Evolutionary conservation across 768 basidiomycete species (phyloP).

Genomic region (Tephrocybe rancida): DNA sequence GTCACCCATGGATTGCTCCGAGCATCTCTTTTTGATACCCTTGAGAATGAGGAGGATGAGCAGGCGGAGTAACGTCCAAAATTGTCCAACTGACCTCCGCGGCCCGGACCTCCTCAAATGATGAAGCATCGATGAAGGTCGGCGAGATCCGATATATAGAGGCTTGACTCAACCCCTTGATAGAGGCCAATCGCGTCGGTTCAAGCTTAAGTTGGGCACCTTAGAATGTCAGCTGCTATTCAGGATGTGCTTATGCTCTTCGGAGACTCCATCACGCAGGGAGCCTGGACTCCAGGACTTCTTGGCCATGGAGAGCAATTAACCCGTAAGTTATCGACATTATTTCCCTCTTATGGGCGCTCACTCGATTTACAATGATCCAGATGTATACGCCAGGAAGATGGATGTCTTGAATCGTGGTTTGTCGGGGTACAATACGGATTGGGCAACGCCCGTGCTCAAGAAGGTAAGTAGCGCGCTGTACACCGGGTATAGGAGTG

Average conservation of each 20-base stretch:
- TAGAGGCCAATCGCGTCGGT: constrained; percentile 16
- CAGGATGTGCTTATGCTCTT: constrained; percentile 75
- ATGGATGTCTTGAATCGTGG: constrained; percentile 90
- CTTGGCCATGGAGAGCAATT: constrained; percentile 72
- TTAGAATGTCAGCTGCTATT: constrained; percentile 53
- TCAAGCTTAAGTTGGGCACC: constrained; percentile 12
- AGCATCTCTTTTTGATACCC: too few species aligned
- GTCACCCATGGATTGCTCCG: too few species aligned
- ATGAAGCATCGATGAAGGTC: neutral
- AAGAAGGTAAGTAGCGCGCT: constrained; percentile 55
- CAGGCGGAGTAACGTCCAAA: too few species aligned
- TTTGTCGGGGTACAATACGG: constrained; percentile 81
- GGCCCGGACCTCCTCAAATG: too few species aligned
- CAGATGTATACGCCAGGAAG: constrained; percentile 79
- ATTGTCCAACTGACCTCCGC: too few species aligned
- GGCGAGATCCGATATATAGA: neutral
- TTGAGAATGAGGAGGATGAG: too few species aligned
- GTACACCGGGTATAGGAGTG: neutral
- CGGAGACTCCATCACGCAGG: constrained; percentile 84
- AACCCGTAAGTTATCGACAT: constrained; percentile 47
- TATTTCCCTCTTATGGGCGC: neutral
- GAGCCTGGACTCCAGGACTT: constrained; percentile 50
- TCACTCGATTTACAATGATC: neutral
- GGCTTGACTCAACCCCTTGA: constrained; percentile 4
- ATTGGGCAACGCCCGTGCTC: constrained; percentile 82